Evolutionary conservation across 1,284 basidiomycete genomes (phyloP).

Genomic region (Apiotrichum sp.): DNA sequence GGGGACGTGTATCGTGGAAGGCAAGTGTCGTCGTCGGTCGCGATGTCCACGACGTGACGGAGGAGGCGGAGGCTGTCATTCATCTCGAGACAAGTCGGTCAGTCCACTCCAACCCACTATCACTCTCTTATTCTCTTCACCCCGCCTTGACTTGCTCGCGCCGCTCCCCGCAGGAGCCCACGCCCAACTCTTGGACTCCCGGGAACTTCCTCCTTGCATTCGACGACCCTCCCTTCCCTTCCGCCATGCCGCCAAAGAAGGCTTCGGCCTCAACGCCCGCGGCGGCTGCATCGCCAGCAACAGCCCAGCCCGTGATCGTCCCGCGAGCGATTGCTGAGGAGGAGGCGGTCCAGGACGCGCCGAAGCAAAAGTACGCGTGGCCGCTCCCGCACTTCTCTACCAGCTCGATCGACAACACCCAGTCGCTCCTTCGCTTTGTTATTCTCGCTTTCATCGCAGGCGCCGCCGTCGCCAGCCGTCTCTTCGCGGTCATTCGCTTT

Average conservation of each 20-base stretch:
- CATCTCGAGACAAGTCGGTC: no score
- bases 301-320: not conserved
- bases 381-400: constrained; percentile 47
- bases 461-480: constrained; percentile 87
- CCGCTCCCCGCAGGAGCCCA: constrained; percentile 2
- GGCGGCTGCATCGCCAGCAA: not conserved
- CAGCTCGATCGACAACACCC: constrained; percentile 68
- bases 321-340: not conserved
- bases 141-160: no score
- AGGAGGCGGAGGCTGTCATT: no score
- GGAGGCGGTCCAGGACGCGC: no score
- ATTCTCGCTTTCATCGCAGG: constrained; percentile 81
- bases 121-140: no score
- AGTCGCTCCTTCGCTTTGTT: constrained; percentile 76
- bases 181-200: constrained; percentile 1
- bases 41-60: no score
- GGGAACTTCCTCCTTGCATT: no score
- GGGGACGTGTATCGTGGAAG: no score
- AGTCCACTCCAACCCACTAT: no score
- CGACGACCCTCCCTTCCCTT: not conserved
- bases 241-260: constrained; percentile 3
- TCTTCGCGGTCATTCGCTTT: constrained; percentile 97
- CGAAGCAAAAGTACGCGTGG: constrained; percentile 32
- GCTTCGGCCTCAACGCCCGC: not conserved
- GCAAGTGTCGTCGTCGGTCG: no score